Evolutionary conservation across 176 grass and related monocot genomes (phyloP), one percentile per base, ranked within the genome.

Genomic region (bread wheat (Triticum aestivum)): DNA sequence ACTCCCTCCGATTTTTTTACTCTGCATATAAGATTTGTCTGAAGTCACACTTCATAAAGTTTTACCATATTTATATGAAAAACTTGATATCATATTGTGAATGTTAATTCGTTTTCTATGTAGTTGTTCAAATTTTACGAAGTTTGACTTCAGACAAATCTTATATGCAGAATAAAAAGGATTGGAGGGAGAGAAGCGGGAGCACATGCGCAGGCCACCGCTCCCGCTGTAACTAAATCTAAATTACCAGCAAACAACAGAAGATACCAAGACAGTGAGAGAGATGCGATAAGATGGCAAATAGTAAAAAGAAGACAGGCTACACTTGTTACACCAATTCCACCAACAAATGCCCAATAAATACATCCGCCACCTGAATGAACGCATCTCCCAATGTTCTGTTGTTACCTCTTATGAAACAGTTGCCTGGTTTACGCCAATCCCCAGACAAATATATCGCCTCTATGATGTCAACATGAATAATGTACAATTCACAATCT

Each of bases 401-500:
- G 89, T 85, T 72, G 89, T 88, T 72, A 91, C 78, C 86, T 88
- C 89, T 91, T 91, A 91, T 91, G 89, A 85, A 91, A 91, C 89
- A 91, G 82, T 91, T 91, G 89, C 70, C 89, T 88, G 81, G 81
- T 39, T 41, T 81, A 68, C n/a, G 62, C 76, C 39, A 82, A 52
- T 59, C 85, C 83, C 85, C 89, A 64, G 82, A 85, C 86, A 15
- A 15, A 88, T 88, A 85, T 91, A 88, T 67, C 69, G 33, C 54
- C 70, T 64, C 89, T 85, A 88, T 85, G 62, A 59, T 81, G 70
- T 91, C 78, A 61, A 52, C 37, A 51, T 84, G 77, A 88, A 89
- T 76, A 92, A 95, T 92, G 74, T 96, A 91, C 91, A 88, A 83
- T 65, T 95, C 88, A 95, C 59, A 87, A 56, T 91, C 93, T 95